Conservation (phyloP, 73 alveolate species). For the Paramecium sexaurelia region DNA sequence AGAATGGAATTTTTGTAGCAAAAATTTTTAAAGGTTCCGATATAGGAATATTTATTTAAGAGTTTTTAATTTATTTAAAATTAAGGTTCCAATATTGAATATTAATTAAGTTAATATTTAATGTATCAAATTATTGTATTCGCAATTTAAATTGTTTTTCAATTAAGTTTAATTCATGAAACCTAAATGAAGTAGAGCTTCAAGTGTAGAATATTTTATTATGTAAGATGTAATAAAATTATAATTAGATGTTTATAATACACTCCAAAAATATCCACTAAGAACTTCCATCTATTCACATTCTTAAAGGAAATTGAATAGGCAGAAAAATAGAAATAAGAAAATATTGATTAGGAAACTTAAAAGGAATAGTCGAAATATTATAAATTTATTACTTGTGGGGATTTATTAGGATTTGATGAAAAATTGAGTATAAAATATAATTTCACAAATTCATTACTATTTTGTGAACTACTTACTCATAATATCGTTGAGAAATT, state of each 20-base stretch:
- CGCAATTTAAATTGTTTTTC: constrained; percentile 87
- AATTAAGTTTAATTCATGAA: constrained; percentile 64
- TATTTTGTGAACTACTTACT: neutral
- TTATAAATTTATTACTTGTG: constrained; percentile 68
- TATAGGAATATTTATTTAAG: no score
- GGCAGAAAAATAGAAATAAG: neutral
- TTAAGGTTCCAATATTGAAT: no score
- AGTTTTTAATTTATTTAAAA: no score
- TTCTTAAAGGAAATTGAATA: constrained; percentile 62
- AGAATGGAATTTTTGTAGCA: constrained; percentile 95
- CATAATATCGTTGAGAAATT: neutral
- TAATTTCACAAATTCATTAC: neutral
- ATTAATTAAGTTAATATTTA: no score
- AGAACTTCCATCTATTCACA: constrained; percentile 49
- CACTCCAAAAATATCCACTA: neutral
- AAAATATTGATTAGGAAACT: neutral
- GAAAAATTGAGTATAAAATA: constrained; percentile 50
- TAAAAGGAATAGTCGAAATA: constrained; percentile 57
- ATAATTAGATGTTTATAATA: constrained; percentile 51
- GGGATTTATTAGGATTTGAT: constrained; percentile 69
- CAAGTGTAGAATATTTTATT: constrained; percentile 64
- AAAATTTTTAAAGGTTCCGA: constrained; percentile 95
- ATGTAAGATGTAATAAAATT: neutral
- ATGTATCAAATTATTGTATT: constrained; percentile 84
- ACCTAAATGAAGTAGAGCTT: constrained; percentile 69